Evolutionary conservation across 1,284 basidiomycete species (phyloP), one percentile per base, ranked within the genome.

Genomic region (Cryptococcus wingfieldii): DNA sequence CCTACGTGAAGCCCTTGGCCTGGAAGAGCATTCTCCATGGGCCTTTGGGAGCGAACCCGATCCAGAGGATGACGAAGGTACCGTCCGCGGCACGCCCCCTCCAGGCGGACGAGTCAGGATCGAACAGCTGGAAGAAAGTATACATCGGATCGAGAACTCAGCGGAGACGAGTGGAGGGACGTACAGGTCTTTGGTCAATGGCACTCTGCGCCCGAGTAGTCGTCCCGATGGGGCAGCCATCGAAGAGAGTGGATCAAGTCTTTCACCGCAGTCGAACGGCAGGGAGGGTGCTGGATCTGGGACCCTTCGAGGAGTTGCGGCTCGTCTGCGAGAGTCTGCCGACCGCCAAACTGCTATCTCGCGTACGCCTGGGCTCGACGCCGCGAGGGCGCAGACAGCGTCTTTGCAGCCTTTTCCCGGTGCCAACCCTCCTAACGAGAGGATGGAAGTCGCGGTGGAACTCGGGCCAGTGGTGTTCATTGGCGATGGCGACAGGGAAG

Each of bases 381-480:
- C 31, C 10, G 31, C 31, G 31, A 34, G 31, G 31, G 31, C 31
- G 31, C 31, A 10, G 10, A 8, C 31, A 5, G 10, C 31, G 10
- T 10, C 31, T 34, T 34, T 34, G 10, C 31, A 34, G 31, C 10
- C 31, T 34, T 34, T 10, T 8, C 18, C 38, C 45, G n/a, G 6
- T 23, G 4, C 19, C 19, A 38, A 43, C 25, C 16, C n/a, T 23
- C 38, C 38, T 1, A 34, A 34, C 31, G 31, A 34, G 31, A 34
- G 7, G 54, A 55, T 13, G 25, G 41, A 18, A 47, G 47, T 28
- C 53, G 49, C 5, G 38, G 50, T 55, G 19, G 55, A 53, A 38
- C 37, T 53, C 13, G 48, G 51, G 42, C 53, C 54, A 23, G 39
- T 45, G 18, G 25, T 60, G 38, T 31, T 50, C 5, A 50, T 59